These are phyloP conservation scores for Talinum fruticosum DNA, from an alignment of 148 eudicot genomes.

Conservation along the genomic window DNA sequence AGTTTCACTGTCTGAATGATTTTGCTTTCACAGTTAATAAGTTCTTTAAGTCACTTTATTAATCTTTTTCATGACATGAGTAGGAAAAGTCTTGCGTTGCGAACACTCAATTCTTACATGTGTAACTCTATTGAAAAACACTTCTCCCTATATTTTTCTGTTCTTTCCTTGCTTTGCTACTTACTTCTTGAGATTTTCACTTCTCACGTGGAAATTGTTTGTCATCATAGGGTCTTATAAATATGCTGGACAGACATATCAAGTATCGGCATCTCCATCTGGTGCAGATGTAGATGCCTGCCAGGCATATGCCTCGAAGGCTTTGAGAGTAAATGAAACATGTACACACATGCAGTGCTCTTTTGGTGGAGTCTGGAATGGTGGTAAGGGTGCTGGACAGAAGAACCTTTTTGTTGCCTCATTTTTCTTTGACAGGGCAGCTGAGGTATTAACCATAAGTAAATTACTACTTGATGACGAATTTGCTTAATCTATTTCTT, in stretches of 20 bases:
- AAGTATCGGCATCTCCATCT: constrained; percentile 52
- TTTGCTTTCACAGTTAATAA: neutral
- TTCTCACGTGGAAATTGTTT: neutral
- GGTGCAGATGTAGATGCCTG: constrained; percentile 66
- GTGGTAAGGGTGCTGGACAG: constrained; percentile 95
- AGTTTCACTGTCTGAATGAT: neutral
- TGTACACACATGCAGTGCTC: constrained; percentile 98
- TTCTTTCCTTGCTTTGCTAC: neutral
- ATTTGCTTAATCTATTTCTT: neutral
- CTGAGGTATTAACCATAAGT: constrained; percentile 53
- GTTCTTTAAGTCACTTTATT: neutral
- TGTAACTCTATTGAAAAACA: neutral
- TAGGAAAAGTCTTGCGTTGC: neutral
- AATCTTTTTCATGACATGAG: neutral
- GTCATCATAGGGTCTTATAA: constrained; percentile 58
- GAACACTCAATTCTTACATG: neutral
- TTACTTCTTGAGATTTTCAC: neutral
- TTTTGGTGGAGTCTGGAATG: constrained; percentile 96
- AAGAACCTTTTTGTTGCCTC: constrained; percentile 91
- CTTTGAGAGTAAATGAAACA: constrained; percentile 78
- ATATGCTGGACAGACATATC: constrained; percentile 58
- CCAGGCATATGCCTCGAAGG: constrained; percentile 51
- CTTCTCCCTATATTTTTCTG: neutral
- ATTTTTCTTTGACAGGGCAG: constrained; percentile 97
- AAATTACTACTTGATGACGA: neutral